These are phyloP conservation scores for Kuraishia ogatae DNA, from an alignment of 805 yeast species.

Conservation along the genomic window DNA sequence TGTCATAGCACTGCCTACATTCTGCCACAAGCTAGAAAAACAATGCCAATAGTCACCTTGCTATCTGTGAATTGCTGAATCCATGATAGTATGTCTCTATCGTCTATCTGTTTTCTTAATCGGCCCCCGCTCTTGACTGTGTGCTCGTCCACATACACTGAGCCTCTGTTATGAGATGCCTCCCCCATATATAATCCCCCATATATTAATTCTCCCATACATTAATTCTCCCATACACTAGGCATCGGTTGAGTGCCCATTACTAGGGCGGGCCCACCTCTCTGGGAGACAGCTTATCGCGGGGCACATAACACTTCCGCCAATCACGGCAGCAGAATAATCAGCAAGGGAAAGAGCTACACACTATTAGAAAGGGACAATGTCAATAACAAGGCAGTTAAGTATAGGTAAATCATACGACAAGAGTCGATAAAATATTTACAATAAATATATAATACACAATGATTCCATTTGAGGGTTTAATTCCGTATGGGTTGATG, in stretches of 20 bases:
- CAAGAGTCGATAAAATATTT: background rate
- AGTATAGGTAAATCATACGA: background rate
- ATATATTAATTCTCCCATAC: background rate
- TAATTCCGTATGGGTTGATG: conserved; percentile 54
- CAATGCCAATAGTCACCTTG: no score
- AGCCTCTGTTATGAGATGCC: no score
- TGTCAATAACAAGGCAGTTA: background rate
- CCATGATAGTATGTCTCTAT: no score
- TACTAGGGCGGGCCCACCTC: background rate
- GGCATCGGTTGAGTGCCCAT: background rate
- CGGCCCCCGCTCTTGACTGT: no score
- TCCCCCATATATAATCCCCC: background rate
- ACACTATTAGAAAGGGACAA: background rate
- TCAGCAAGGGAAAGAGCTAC: background rate
- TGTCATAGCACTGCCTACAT: no score
- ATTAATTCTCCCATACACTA: background rate
- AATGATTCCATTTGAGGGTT: conserved; percentile 66
- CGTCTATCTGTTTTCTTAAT: no score
- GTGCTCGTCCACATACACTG: no score
- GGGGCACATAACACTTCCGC: background rate
- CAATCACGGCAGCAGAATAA: background rate
- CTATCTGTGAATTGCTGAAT: no score
- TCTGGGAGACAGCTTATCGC: background rate
- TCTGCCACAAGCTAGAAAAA: no score
- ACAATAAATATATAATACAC: conserved; percentile 3